Percentiles rank a stretch among this genome's conserved stretches.
phyloP scores from a whole-genome alignment of 805 yeast genomes.

The Candida ponderosae region DNA sequence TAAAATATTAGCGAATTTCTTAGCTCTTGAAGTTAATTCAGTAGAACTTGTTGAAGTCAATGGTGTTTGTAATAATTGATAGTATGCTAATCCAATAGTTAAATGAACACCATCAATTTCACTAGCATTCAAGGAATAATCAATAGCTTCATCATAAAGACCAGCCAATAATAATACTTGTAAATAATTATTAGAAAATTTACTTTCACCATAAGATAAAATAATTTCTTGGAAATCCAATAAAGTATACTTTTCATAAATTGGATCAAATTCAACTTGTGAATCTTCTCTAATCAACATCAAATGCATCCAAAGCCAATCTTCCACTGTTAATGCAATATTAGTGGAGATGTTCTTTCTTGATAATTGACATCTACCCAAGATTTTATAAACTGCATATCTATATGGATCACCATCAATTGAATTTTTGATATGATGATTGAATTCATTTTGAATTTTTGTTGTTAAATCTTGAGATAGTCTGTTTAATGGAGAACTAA shows the following conservation, averaged over 20 bases:
- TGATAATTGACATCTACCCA: conserved; percentile 79
- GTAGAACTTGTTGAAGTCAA: conserved; percentile 14
- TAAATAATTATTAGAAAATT: conserved; percentile 66
- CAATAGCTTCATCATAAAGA: conserved; percentile 71
- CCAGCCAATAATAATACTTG: conserved; percentile 72
- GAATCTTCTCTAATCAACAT: conserved; percentile 58
- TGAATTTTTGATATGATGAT: conserved; percentile 67
- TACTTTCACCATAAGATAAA: conserved; percentile 61
- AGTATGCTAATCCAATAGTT: conserved; percentile 71
- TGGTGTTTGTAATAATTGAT: conserved; percentile 55
- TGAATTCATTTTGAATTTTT: conserved; percentile 71
- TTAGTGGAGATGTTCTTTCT: conserved; percentile 59
- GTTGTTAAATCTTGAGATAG: conserved; percentile 63
- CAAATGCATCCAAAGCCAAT: conserved; percentile 95
- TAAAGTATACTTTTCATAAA: conserved; percentile 66
- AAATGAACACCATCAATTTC: conserved; percentile 88
- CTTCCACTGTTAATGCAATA: conserved; percentile 75
- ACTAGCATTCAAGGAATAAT: conserved; percentile 49
- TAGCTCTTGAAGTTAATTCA: background rate
- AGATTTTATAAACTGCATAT: conserved; percentile 80
- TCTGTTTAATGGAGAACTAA: conserved; percentile 41
- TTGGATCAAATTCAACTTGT: conserved; percentile 36
- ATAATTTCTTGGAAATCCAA: conserved; percentile 68
- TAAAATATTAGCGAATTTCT: conserved; percentile 56
- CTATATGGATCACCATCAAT: conserved; percentile 78